These are phyloP conservation scores for Cucumis cinereus DNA, from an alignment of 306 rosid genomes.

Conservation along the genomic window DNA sequence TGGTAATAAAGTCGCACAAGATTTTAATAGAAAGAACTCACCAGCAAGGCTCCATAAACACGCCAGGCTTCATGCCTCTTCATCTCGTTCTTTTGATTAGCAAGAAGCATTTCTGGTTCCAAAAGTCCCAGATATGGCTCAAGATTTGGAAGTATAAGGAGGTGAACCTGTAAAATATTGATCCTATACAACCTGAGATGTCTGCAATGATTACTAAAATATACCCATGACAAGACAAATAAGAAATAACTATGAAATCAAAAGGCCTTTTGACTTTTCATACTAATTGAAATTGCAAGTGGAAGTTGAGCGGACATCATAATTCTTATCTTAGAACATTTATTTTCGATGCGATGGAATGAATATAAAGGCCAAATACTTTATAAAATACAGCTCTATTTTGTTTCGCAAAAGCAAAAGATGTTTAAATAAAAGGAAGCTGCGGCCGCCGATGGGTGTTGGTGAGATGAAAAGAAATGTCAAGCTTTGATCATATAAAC, in stretches of 20 bases:
- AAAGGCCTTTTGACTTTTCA: neutral
- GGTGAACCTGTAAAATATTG: conserved; percentile 42
- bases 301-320: neutral
- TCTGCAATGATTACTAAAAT: conserved; percentile 5
- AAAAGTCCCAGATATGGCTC: conserved; percentile 77
- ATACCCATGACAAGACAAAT: neutral
- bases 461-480: neutral
- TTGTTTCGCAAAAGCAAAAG: neutral
- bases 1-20: neutral
- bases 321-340: neutral
- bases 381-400: neutral
- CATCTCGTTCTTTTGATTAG: conserved; percentile 48
- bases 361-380: neutral
- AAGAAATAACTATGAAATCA: neutral
- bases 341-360: neutral
- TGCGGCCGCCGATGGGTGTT: neutral
- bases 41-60: conserved; percentile 87
- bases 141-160: conserved; percentile 80
- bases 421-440: neutral
- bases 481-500: neutral
- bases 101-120: conserved; percentile 36
- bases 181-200: neutral
- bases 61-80: conserved; percentile 83
- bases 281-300: neutral
- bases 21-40: conserved; percentile 24